Evolutionary conservation across 495 filamentous ascomycete genomes (phyloP).

Genomic region (Neurospora sublineolata): DNA sequence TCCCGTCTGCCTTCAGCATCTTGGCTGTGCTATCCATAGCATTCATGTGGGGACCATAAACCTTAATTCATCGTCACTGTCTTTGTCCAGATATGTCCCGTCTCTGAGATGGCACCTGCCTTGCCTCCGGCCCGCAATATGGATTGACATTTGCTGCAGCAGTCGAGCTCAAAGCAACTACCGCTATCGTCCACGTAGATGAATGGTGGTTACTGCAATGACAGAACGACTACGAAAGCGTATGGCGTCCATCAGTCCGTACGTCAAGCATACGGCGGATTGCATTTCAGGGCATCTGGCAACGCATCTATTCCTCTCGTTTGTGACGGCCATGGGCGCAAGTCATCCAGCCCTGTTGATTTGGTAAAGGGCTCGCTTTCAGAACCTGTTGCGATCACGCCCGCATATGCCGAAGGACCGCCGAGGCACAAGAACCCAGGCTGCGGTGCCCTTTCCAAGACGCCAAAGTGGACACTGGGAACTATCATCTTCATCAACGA

Average conservation of each 20-base stretch:
- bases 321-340: not conserved
- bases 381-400: constrained; percentile 12
- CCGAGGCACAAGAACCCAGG: constrained; percentile 5
- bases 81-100: not conserved
- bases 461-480: constrained; percentile 11
- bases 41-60: not conserved
- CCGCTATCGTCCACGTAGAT: constrained; percentile 3
- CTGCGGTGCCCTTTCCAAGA: constrained; percentile 4
- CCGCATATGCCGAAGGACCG: constrained; percentile 10
- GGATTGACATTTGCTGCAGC: not conserved
- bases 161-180: not conserved
- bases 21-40: not conserved
- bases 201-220: constrained; percentile 14
- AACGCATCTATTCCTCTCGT: constrained; percentile 2
- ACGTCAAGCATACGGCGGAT: not conserved
- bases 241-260: not conserved
- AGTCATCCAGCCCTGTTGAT: constrained; percentile 2
- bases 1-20: not conserved
- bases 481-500: constrained; percentile 9
- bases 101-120: not conserved
- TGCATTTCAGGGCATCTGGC: constrained; percentile 10
- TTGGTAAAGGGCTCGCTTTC: constrained; percentile 12
- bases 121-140: not conserved
- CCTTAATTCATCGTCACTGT: not conserved
- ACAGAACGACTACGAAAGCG: constrained; percentile 3